A percentile compares a stretch with the other conserved stretches of the same genome.
Evolutionary conservation across 116 monocot genomes (phyloP).

Genomic region (Thalassia testudinum): DNA sequence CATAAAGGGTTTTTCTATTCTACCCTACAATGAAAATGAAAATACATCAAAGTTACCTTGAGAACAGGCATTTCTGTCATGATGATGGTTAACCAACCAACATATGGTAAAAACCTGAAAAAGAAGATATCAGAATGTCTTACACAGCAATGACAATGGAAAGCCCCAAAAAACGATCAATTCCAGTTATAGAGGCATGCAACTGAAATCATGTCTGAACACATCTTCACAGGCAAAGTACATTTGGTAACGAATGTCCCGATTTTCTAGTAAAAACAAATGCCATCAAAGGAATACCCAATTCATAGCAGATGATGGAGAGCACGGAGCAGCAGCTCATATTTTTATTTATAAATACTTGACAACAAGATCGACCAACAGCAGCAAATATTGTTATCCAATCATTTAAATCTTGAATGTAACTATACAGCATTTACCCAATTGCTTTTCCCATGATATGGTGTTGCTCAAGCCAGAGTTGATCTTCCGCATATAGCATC

Average conservation of each 20-base stretch:
- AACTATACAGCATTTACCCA: slow-evolving; percentile 25
- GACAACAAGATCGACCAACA: no score
- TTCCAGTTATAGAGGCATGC: no score
- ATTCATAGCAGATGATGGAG: neutral
- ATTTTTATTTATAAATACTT: no score
- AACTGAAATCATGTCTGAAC: neutral
- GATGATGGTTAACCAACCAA: slow-evolving; percentile 10
- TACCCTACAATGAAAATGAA: no score
- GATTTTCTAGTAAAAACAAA: no score
- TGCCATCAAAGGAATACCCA: no score
- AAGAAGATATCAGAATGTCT: neutral
- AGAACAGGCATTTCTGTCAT: slow-evolving; percentile 10
- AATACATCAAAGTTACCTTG: slow-evolving; percentile 8
- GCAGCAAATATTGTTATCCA: no score
- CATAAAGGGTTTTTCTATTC: no score
- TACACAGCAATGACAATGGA: neutral
- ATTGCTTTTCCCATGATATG: slow-evolving; percentile 73
- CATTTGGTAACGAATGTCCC: no score
- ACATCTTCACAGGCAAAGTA: neutral
- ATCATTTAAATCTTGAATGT: neutral
- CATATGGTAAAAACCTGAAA: slow-evolving; percentile 9
- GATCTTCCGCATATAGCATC: slow-evolving; percentile 45
- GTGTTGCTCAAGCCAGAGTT: slow-evolving; percentile 67
- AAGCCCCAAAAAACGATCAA: neutral
- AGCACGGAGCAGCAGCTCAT: no score